Evolutionary conservation across 208 protist genomes (phyloP), one percentile per base, ranked within the genome.

Genomic region (Trypanosoma cruzi): DNA sequence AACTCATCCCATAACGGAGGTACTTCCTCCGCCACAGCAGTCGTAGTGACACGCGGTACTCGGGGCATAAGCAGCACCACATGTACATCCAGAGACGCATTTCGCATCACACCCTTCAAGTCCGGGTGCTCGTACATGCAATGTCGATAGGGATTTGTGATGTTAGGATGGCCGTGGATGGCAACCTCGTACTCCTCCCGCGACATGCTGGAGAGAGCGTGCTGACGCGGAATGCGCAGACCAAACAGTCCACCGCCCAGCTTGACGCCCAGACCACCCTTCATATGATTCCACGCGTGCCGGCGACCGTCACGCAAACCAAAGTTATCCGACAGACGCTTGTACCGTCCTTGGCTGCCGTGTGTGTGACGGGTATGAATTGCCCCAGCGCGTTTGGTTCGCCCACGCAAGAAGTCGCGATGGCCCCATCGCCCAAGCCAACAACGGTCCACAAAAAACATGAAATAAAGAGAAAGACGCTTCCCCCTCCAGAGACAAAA

Each of bases 121-220:
- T 80, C 73, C 0, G 92, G 92, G 60, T 96, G 92, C 56, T 82
- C 75, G 2, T 86, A 67, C 68, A 93, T 56, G 31, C 75, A 71
- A 18, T 88, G 77, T 22, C 92, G 84, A 67, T 96, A 96, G 14
- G 92, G 92, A 72, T 96, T 96, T 14, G 89, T 94, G 64, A 96
- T 96, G 75, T 96, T 93, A 1, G 92, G 92, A 52, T 94, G 89
- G 0, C 92, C 92, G 71, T 93, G 79, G 40, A 94, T 54, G 42
- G 82, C 80, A 37, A 94, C 46, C 1, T 96, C 92, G 52, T 84
- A 92, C 65, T 88, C 73, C 63, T 87, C 85, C 36, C 36, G 50
- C 44, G 88, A 81, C 79, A 93, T 84, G 54, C 79, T 88, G 4
- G 86, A 92, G 56, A 94, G 81, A 34, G 76, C 64, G 59, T 94